A percentile compares a stretch with the other conserved stretches of the same genome.
phyloP scores from a whole-genome alignment of 1,139 yeast species.

The Schizosaccharomyces versatilis region DNA sequence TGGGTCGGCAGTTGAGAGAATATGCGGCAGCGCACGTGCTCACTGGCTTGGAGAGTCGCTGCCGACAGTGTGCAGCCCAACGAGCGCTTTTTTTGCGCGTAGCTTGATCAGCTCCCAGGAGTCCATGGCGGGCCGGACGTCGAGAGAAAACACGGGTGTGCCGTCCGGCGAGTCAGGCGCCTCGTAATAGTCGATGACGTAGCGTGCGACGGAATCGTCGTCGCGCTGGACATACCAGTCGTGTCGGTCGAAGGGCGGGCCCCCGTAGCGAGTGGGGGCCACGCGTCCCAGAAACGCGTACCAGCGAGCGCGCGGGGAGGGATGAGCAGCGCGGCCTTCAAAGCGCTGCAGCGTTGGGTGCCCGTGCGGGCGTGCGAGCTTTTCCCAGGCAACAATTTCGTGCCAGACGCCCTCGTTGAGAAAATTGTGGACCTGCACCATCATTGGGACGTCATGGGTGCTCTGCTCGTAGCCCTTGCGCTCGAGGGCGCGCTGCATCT shows the following conservation, averaged over 20 bases:
- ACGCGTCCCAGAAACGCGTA: constrained; percentile 42
- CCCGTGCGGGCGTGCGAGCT: constrained; percentile 24
- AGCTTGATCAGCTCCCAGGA: neutral
- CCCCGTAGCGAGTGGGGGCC: constrained; percentile 54
- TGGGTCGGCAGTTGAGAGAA: no score
- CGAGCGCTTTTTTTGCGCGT: neutral
- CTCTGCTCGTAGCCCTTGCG: constrained; percentile 71
- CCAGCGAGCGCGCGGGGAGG: constrained; percentile 70
- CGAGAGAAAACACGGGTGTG: constrained; percentile 78
- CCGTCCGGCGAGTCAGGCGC: constrained; percentile 80
- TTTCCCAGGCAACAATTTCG: constrained; percentile 82
- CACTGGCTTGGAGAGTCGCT: no score
- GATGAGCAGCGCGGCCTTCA: constrained; percentile 76
- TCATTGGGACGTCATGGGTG: constrained; percentile 82
- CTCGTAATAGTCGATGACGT: constrained; percentile 80
- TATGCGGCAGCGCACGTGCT: no score
- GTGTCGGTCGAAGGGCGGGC: constrained; percentile 91
- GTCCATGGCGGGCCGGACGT: constrained; percentile 89
- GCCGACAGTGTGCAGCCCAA: no score
- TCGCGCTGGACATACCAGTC: constrained; percentile 89
- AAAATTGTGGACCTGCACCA: constrained; percentile 94
- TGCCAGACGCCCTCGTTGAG: constrained; percentile 96
- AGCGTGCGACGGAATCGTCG: constrained; percentile 36
- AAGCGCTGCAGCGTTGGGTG: constrained; percentile 66
- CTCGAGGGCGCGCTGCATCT: constrained; percentile 93